Conservation (phyloP, 1,284 basidiomycete species). For the Irpex sp. region DNA sequence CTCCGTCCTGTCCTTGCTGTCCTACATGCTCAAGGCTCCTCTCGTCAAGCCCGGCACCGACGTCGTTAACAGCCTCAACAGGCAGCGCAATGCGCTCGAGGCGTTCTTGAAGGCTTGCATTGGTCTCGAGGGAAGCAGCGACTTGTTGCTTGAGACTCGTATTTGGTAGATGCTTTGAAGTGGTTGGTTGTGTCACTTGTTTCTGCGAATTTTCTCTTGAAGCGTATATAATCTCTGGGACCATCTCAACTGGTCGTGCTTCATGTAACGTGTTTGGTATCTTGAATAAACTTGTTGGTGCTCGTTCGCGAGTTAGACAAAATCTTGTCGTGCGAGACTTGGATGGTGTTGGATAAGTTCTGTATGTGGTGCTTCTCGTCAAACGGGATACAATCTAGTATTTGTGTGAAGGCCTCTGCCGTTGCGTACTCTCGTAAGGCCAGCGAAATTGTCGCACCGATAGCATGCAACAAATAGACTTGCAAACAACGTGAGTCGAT, state of each 20-base stretch:
- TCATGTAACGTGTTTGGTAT: background rate
- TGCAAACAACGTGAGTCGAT: no score
- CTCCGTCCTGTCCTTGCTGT: conserved; percentile 84
- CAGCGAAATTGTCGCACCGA: no score
- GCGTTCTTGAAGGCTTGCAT: conserved; percentile 91
- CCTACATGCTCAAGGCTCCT: conserved; percentile 97
- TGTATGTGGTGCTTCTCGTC: no score
- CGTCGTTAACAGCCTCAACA: conserved; percentile 92
- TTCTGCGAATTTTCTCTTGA: background rate
- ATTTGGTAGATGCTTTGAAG: conserved; percentile 61
- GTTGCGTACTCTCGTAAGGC: no score
- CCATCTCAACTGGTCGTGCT: background rate
- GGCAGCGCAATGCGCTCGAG: conserved; percentile 94
- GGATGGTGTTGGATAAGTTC: background rate
- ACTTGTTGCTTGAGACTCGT: conserved; percentile 83
- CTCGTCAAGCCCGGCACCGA: conserved; percentile 95
- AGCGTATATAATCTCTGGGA: background rate
- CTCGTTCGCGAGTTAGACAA: background rate
- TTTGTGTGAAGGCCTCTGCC: no score
- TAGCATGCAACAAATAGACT: no score
- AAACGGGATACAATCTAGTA: no score
- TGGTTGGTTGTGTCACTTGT: background rate
- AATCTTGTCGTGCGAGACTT: background rate
- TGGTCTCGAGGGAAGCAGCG: conserved; percentile 78
- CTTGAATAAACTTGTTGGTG: background rate